Evolutionary conservation across 352 stramenopile genomes (phyloP), one percentile per base, ranked within the genome.

Genomic region (Phytophthora pistaciae): DNA sequence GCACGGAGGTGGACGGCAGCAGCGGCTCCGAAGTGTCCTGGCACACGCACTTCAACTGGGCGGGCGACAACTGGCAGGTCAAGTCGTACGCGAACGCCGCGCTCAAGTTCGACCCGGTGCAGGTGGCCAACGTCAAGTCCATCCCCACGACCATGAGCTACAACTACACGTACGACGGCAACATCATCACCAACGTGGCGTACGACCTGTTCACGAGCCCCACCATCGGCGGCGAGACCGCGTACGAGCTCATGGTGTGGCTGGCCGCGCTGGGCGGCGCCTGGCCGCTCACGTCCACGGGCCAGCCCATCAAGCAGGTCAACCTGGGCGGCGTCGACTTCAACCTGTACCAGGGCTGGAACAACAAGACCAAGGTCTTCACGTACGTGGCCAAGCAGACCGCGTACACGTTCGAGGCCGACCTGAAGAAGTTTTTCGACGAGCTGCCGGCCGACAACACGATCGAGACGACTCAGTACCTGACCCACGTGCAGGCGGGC

Each of bases 61-160:
- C 70, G 7, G 77, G 77, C 20, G 64, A 60, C 1, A 67, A 55
- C 9, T 73, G 56, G 48, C 70, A 79, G 49, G 77, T 81, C 64
- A 84, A 84, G 64, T 81, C 73, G 66, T 84, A 77, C 70, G 73
- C 77, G 18, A 84, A 81, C 55, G 74, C 70, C 3, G 66, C 66
- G 52, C 73, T 84, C 48, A 73, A 74, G 44, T 81, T 84, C 48
- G 57, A 68, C 49, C 67, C 67, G 1, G 56, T 70, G 36, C 74
- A 74, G 67, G n/a, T 83, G 1, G 64, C 64, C 11, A 65, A 64
- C n/a, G 60, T 84, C 52, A 68, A 20, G 21, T 79, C 77, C 31
- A 81, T 84, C 64, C 70, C 74, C 3, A 75, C 74, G 3, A 78
- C 64, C 3, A 75, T 80, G 38, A 44, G 70, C 54, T 84, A 78